These are phyloP conservation scores for Lactarius deliciosus DNA, from an alignment of 768 basidiomycete species.

Conservation along the genomic window DNA sequence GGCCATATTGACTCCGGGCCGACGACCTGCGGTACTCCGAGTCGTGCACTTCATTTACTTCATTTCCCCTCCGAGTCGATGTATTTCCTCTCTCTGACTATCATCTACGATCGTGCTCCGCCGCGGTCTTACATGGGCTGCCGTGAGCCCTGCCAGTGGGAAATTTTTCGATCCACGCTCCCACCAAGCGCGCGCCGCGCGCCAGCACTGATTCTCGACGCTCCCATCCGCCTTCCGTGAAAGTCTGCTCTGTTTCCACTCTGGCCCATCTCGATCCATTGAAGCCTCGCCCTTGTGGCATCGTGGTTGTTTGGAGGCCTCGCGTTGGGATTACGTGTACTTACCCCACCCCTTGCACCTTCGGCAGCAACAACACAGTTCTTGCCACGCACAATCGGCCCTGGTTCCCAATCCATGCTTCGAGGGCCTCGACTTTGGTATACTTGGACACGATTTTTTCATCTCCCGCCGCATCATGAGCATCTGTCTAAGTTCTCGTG, in stretches of 20 bases:
- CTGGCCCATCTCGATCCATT: conserved; percentile 6
- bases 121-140: neutral
- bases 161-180: conserved; percentile 5
- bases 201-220: neutral
- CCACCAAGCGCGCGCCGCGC: neutral
- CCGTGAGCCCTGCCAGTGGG: neutral
- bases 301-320: conserved; percentile 10
- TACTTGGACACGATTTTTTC: conserved; percentile 27
- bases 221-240: conserved; percentile 3
- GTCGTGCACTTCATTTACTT: neutral
- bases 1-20: neutral
- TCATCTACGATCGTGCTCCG: conserved; percentile 4
- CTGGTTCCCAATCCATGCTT: conserved; percentile 27
- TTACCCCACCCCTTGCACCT: conserved; percentile 18
- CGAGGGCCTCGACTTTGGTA: conserved; percentile 28
- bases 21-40: neutral
- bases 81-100: neutral
- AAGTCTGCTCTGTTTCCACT: conserved; percentile 15
- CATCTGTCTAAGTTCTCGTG: conserved; percentile 12
- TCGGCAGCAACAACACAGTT: conserved; percentile 18
- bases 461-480: conserved; percentile 21
- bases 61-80: neutral
- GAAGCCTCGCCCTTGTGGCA: conserved; percentile 13
- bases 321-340: conserved; percentile 26
- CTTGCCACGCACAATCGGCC: conserved; percentile 21